Conservation (phyloP, 2,329 filamentous ascomycete genomes). For the Diaporthe australafricana region DNA sequence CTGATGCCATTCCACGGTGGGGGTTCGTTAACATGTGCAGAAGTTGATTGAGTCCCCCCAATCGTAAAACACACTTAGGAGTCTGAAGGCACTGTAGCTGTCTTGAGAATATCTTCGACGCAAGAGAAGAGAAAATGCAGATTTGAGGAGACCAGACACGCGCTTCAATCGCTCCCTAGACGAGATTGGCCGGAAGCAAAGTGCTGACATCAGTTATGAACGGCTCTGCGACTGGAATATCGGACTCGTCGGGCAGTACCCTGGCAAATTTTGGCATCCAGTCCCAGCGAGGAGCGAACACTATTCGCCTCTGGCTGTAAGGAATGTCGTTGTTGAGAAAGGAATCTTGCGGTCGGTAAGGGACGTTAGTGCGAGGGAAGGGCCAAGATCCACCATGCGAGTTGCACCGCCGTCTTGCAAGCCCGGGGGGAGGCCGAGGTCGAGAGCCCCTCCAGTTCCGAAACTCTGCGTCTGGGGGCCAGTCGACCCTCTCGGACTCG, state of each 20-base stretch:
- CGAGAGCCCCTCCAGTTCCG: constrained; percentile 6
- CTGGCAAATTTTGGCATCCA: constrained; percentile 3
- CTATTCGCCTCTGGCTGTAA: constrained; percentile 10
- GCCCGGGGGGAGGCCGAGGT: neutral
- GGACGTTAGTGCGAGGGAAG: constrained; percentile 10
- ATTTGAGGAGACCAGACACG: neutral
- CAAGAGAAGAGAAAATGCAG: neutral
- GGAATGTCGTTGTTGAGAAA: neutral
- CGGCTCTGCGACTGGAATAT: neutral
- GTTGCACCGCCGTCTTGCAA: neutral
- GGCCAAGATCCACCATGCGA: constrained; percentile 2
- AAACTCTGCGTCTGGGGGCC: constrained; percentile 17
- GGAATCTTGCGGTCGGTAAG: neutral
- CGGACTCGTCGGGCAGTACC: neutral
- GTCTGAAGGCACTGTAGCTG: too few relatives aligned
- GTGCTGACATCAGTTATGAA: neutral
- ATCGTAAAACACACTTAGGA: too few relatives aligned
- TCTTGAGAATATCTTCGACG: neutral
- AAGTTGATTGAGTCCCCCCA: neutral
- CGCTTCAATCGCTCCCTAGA: neutral
- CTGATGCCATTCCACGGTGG: neutral
- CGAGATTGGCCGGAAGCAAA: neutral
- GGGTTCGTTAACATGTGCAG: neutral
- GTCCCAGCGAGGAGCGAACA: constrained; percentile 21
- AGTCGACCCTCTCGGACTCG: constrained; percentile 3